phyloP scores from a whole-genome alignment of 2,329 filamentous ascomycete genomes.

The Pseudocercospora pini-densiflorae region DNA sequence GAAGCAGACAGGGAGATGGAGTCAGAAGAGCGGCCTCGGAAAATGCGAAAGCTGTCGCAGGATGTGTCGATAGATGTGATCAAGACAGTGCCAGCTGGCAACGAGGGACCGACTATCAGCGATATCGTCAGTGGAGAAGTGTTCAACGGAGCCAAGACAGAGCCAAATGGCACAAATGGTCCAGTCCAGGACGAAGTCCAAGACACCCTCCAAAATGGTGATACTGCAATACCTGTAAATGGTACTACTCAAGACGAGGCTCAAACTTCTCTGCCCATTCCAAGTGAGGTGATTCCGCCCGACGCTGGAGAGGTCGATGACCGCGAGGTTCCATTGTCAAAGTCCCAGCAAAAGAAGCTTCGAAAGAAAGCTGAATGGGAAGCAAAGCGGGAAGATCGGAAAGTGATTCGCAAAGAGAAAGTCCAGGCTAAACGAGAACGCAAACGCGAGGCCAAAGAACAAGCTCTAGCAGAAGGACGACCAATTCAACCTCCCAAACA shows the following conservation, averaged over 20 bases:
- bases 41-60: constrained; percentile 55
- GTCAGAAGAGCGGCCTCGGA: constrained; percentile 59
- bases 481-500: constrained; percentile 16
- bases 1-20: constrained; percentile 50
- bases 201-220: background rate
- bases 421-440: constrained; percentile 57
- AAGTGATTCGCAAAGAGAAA: constrained; percentile 63
- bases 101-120: background rate
- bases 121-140: too few species aligned
- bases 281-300: background rate
- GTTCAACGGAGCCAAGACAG: background rate
- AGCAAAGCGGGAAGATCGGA: constrained; percentile 64
- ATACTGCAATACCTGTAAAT: background rate
- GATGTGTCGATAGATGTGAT: background rate
- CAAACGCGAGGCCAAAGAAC: constrained; percentile 43
- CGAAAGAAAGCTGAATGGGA: constrained; percentile 77
- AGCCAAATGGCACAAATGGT: background rate
- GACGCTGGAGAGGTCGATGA: background rate
- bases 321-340: constrained; percentile 64
- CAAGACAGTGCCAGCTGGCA: background rate
- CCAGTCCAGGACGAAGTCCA: background rate
- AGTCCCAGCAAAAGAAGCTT: constrained; percentile 83
- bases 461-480: constrained; percentile 26
- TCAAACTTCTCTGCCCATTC: background rate
- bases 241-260: background rate